Base-by-base conservation (phyloP, 2,329 filamentous ascomycete genomes). In the Penicillium sp. region DNA sequence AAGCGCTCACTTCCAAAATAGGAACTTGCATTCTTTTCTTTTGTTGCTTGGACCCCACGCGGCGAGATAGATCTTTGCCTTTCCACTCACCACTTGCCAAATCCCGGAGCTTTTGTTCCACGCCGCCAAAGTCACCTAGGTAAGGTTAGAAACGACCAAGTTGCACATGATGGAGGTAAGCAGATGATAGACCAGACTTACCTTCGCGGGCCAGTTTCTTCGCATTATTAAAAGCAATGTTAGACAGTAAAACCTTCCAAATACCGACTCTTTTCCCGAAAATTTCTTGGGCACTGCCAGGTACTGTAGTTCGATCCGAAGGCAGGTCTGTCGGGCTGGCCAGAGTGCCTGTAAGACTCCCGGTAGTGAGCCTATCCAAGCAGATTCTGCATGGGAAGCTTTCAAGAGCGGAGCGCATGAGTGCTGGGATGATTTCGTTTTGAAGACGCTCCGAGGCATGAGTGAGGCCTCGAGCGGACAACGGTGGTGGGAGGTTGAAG, bases 161-260 rank as follows among this genome's bases (percentile, higher is more conserved):
- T 4, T 22, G 4, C 17, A 22, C 9, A 31, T 5, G 10, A 5
- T n/a, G 13, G 3, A 29, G 17, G 15, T 15, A 45, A 7, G 17
- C 8, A 29, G n/a, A 2, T 1, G 17, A 13, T 13, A 3, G 34
- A n/a, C 32, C 3, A 39, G 19, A 38, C 29, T 6, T 35, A 41
- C 51, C 48, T 34, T 6, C 24, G 10, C n/a, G 33, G 15, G 43
- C 38, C 6, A 57, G 22, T 17, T 37, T 51, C 19, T 50, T 54
- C 3, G 48, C 13, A 31, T 39, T 53, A 1, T 40, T 53, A 10
- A 58, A 51, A n/a, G 58, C 58, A 0, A 28, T 21, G 2, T 48
- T 42, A 10, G 59, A 59, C 0, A 61, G 42, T 12, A 58, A 35
- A 2, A 60, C 49, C 35, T 60, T 60, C 58, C 57, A 61, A 6